Base-by-base conservation (phyloP, 1,284 basidiomycete species). In the Apiotrichum akiyoshidainum region DNA sequence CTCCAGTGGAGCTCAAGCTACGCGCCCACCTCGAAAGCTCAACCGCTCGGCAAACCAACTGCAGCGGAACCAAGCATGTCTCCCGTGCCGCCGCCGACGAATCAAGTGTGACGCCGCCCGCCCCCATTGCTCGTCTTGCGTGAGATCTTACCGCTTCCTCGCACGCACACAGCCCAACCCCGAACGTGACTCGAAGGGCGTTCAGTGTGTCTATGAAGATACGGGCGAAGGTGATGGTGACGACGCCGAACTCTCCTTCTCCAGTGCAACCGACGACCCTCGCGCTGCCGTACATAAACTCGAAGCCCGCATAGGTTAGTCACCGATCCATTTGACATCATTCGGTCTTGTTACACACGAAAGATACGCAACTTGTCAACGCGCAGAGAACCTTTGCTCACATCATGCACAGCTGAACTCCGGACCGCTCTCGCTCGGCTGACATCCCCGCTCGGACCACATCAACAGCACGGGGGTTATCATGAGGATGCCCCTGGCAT, bases 251-350 rank as follows among this genome's bases (percentile, higher is more conserved):
- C 6, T 34, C n/a, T 6, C 31, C n/a, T 33, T 48, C 33, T 19
- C 46, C 12, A n/a, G 17, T n/a, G 14, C 13, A 19, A 26, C 14
- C 34, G 39, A 59, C 8, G 57, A 61, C 13, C 51, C 55, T 2
- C 50, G 54, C 7, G 55, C 46, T 13, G 50, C 64, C 1, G 63
- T 72, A 16, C 60, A 54, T 26, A 60, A 61, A 45, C 60, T 75
- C 17, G 73, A 75, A 46, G 66, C 65, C 9, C 63, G 65, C 53
- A 66, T 73, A 35, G 69, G 71, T 71, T 57, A 61, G 71, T 67
- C 16, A 33, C 47, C 26, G 40, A 17, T 13, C n/a, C 42, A 9
- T 11, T 44, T 33, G 26, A 7, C 26, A 31, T 31, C 26, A 7
- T 31, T 31, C 7, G 26, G 26, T 7, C 26, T 31, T 31, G 26